phyloP scores from a whole-genome alignment of 495 filamentous ascomycete species.

The Cudoniella acicularis region DNA sequence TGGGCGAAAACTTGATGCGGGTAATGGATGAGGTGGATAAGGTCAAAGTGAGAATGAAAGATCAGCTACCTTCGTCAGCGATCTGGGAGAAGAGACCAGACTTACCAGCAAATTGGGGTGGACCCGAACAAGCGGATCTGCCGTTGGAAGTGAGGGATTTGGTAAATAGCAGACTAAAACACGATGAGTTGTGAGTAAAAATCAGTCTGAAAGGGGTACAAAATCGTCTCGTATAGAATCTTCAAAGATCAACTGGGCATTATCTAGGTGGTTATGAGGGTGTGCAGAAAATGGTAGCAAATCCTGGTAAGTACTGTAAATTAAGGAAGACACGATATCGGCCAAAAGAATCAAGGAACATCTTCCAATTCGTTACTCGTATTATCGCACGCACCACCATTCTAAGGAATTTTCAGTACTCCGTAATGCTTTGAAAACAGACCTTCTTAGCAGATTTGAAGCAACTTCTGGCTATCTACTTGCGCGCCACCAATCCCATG shows the following conservation, averaged over 20 bases:
- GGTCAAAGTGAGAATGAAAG: conserved; percentile 3
- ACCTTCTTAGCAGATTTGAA: not conserved
- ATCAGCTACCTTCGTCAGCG: not conserved
- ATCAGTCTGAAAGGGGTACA: too few relatives aligned
- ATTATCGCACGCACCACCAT: too few relatives aligned
- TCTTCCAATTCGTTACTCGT: too few relatives aligned
- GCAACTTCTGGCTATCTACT: not conserved
- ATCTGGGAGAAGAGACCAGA: conserved; percentile 6
- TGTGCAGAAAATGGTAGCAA: too few relatives aligned
- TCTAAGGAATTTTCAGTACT: too few relatives aligned
- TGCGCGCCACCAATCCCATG: not conserved
- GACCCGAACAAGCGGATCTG: conserved; percentile 2
- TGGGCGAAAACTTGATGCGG: conserved; percentile 5
- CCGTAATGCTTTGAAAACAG: too few relatives aligned
- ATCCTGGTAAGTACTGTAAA: too few relatives aligned
- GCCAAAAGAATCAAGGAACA: too few relatives aligned
- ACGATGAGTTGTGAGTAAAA: conserved; percentile 28
- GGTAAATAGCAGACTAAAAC: conserved; percentile 38
- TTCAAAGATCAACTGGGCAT: too few relatives aligned
- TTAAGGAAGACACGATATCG: too few relatives aligned
- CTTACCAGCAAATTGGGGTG: conserved; percentile 7
- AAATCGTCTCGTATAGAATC: too few relatives aligned
- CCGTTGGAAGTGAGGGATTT: conserved; percentile 4
- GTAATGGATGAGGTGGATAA: conserved; percentile 6
- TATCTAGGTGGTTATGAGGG: too few relatives aligned